Base-by-base conservation (phyloP, 768 basidiomycete genomes). In the Tulasnella sp. region DNA sequence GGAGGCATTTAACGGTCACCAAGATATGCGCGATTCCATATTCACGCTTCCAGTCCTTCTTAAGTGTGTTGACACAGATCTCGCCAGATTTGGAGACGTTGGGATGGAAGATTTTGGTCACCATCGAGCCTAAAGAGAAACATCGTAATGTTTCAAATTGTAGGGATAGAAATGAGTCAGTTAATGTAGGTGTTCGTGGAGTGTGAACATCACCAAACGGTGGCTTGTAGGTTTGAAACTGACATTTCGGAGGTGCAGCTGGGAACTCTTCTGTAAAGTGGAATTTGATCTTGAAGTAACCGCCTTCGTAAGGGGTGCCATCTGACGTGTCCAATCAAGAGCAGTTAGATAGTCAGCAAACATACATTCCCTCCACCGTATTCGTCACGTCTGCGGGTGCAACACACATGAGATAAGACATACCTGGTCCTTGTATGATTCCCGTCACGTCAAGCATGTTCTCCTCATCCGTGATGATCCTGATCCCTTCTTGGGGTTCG, bases 31-130 rank as follows among this genome's bases (percentile, higher is more conserved):
- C 81, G 29, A 98, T 91, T 50, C 93, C 93, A 66, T 90, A 93
- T 11, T 83, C 80, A 22, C 87, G 79, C 69, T 92, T 87, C 93
- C 93, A 97, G 66, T 94, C 92, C 70, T 96, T 94, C 78, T 96
- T 97, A 24, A 97, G 74, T 5, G 92, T 97, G 73, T 93, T 94
- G 12, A 97, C 92, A 69, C 92, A 97, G 65, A 97, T 97, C 71
- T 96, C 92, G 15, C 92, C 92, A 0, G 80, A 70, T 31, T 79
- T 77, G 0, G 92, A 93, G 42, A 98, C 91, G 66, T 98, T 98
- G 0, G 94, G 93, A 66, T 97, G 93, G 71, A 97, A 97, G 59
- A 98, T 93, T 75, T 94, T 96, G 51, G 93, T 96, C n/a, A 70
- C 60, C 12, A 96, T 87, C 75, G 88, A 85, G 67, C 93, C 92